A percentile compares a stretch with the other conserved stretches of the same genome.
phyloP scores from a whole-genome alignment of 805 yeast genomes.

The Candida ortonii region DNA sequence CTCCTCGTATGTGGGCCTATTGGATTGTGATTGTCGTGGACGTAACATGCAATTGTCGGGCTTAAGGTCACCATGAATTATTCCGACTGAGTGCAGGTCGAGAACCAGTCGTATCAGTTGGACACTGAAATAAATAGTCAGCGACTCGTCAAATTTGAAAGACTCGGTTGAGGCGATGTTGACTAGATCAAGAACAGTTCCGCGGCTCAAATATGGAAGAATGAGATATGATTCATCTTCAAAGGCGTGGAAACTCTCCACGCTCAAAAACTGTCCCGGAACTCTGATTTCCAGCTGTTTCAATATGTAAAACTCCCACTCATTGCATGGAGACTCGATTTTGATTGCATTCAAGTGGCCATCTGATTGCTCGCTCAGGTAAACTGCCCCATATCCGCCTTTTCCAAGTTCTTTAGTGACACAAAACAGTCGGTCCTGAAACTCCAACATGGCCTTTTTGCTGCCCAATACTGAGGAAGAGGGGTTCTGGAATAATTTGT shows the following conservation, averaged over 20 bases:
- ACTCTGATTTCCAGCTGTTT: slow-evolving; percentile 49
- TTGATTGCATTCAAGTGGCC: slow-evolving; percentile 66
- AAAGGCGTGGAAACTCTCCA: slow-evolving; percentile 52
- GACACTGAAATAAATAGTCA: slow-evolving; percentile 60
- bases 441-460: slow-evolving; percentile 42
- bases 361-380: slow-evolving; percentile 58
- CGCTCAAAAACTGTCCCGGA: slow-evolving; percentile 35
- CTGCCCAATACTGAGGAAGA: slow-evolving; percentile 30
- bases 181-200: slow-evolving; percentile 69
- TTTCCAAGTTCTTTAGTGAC: slow-evolving; percentile 61
- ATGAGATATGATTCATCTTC: slow-evolving; percentile 68
- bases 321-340: slow-evolving; percentile 62
- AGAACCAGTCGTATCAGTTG: slow-evolving; percentile 62
- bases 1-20: slow-evolving; percentile 20
- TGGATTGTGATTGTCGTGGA: slow-evolving; percentile 31
- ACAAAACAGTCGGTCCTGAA: slow-evolving; percentile 43
- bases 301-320: slow-evolving; percentile 82
- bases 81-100: slow-evolving; percentile 58
- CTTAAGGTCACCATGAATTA: slow-evolving; percentile 82
- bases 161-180: slow-evolving; percentile 41
- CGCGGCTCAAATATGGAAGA: slow-evolving; percentile 63
- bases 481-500: slow-evolving; percentile 18
- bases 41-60: slow-evolving; percentile 84
- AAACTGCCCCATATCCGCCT: slow-evolving; percentile 82
- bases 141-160: slow-evolving; percentile 51